Base-by-base conservation (phyloP, 352 stramenopile genomes). In the Phytopythium aichiense region DNA sequence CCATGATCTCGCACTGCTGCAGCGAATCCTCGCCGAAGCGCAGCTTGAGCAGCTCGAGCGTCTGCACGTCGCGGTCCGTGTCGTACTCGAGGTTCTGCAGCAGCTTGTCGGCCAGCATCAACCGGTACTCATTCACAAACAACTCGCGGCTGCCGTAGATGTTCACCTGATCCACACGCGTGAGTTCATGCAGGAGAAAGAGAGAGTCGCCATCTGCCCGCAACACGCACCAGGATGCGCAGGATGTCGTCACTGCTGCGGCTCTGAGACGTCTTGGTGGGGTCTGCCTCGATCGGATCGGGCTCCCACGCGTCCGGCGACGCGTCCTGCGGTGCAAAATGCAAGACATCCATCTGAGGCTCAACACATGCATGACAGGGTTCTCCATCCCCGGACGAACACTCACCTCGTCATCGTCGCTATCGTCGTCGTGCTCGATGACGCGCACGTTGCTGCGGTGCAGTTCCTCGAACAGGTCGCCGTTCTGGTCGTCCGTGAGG, bases 81-180 rank as follows among this genome's bases (percentile, higher is more conserved):
- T 98, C 80, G 67, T 95, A 99, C 43, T 97, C 83, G 8, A 96
- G 71, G 69, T 97, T 98, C 13, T 88, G 76, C 16, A 99, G 77
- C 22, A 99, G 73, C 64, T 98, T 99, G 68, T 99, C 96, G 0
- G 96, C 96, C 30, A 99, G 76, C 92, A 99, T 98, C 64, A 98
- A 82, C 22, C 96, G 79, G 69, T 99, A 99, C 74, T 99, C 97
- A 74, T 98, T 98, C n/a, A 99, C 95, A 76, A 99, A 99, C 18
- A 99, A 69, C 65, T 99, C 96, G 52, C 98, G 98, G 66, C 91
- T 98, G 45, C 97, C 97, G 72, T 99, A 99, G 63, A 99, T 99
- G 49, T 97, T 98, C 16, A 91, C 81, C 81, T 91, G 61, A 5
- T 2, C 8, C 7, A 60, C 15, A 61, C 35, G 12, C 1, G 35